phyloP scores from a whole-genome alignment of 164 flowering plant species.

The Brasenia schreberi region DNA sequence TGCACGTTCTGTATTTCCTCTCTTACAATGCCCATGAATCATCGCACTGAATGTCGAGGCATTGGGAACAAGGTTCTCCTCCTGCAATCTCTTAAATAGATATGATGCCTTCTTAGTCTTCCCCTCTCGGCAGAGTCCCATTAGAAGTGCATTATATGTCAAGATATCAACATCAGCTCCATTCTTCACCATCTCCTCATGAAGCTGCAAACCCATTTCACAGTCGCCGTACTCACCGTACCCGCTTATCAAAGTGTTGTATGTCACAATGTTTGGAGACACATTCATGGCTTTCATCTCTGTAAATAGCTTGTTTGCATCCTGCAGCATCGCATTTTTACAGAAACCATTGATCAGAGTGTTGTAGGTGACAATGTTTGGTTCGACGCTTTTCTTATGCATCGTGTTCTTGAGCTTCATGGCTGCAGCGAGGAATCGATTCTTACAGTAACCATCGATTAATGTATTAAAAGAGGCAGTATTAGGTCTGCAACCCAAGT shows the following conservation, averaged over 20 bases:
- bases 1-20: constrained; percentile 58
- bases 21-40: constrained; percentile 66
- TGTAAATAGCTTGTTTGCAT: constrained; percentile 43
- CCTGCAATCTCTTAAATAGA: constrained; percentile 50
- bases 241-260: constrained; percentile 68
- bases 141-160: constrained; percentile 72
- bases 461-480: constrained; percentile 54
- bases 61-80: constrained; percentile 51
- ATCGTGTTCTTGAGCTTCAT: constrained; percentile 51
- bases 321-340: constrained; percentile 58
- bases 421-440: constrained; percentile 43
- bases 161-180: constrained; percentile 53
- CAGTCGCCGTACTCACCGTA: constrained; percentile 39
- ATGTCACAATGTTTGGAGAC: constrained; percentile 53
- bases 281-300: constrained; percentile 62
- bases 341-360: constrained; percentile 61
- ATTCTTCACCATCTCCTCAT: constrained; percentile 57
- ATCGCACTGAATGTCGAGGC: constrained; percentile 74
- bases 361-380: constrained; percentile 53
- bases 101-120: constrained; percentile 80
- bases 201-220: constrained; percentile 49
- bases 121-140: constrained; percentile 72
- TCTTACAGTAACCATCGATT: constrained; percentile 53
- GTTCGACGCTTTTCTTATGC: constrained; percentile 36
- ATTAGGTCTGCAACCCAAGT: constrained; percentile 45